Evolutionary conservation across 179 eudicot species (phyloP), one percentile per base, ranked within the genome.

Genomic region (Spinacia oleracea): DNA sequence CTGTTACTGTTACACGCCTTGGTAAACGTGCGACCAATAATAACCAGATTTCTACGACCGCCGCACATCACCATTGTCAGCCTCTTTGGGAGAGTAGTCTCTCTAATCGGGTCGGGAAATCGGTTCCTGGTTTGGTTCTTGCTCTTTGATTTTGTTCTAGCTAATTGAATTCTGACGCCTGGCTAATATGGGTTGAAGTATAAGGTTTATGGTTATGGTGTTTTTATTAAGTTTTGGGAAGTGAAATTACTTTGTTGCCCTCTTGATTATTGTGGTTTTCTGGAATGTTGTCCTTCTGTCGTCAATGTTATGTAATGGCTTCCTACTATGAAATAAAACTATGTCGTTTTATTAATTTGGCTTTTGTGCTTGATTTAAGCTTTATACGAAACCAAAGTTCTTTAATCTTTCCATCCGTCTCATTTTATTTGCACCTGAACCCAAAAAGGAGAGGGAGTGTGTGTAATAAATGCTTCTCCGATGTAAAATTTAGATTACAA

Each of bases 81-180:
- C 89, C 89, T 21, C 78, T 91, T 51, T 92, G 97, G 98, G 93
- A 91, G 81, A 90, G 97, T 79, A 83, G 85, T 11, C 83, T 92
- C 11, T 81, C 92, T 14, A 74, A 79, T 74, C 91, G 84, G 76
- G 88, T 77, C 68, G 98, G 97, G 32, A 89, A 88, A 45, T 93
- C 95, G 18, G 93, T 93, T 1, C 98, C 98, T 21, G 98, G 97
- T 72, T 85, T 93, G 29, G 98, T 93, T 8, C 90, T 93, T 0
- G 95, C 98, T 0, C 84, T 92, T 16, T 91, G 78, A 82, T 65
- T 29, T 34, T n/a, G n/a, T 6, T 62, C 35, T 25, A 18, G 65
- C 53, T 29, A 70, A 45, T 27, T 11, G 12, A 40, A 7, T 25
- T 18, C 27, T n/a, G 72, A 31, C 42, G 27, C 3, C 5, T 38